phyloP scores from a whole-genome alignment of 176 grass and related monocot genomes.

The Tillandsia fasciculata region DNA sequence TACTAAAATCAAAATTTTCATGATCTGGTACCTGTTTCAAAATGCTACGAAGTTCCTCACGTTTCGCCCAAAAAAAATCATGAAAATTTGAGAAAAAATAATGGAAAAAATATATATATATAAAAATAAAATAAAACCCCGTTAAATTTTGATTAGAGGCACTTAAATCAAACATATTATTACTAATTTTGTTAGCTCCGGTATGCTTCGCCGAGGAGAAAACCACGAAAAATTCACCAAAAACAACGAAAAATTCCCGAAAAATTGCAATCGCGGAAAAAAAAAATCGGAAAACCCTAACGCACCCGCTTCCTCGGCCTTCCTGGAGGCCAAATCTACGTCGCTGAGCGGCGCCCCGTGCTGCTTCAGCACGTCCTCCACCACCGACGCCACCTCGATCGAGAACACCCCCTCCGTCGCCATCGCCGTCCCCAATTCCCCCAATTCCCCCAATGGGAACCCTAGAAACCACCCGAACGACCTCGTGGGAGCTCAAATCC shows the following conservation, averaged over 20 bases:
- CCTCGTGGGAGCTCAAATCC: neutral
- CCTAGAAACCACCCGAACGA: neutral
- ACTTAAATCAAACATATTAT: too few relatives aligned
- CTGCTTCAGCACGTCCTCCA: slow-evolving; percentile 21
- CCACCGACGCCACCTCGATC: slow-evolving; percentile 3
- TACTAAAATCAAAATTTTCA: too few relatives aligned
- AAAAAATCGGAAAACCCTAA: neutral
- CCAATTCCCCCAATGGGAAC: neutral
- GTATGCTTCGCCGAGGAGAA: neutral
- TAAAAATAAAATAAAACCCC: too few relatives aligned
- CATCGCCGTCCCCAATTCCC: slow-evolving; percentile 2
- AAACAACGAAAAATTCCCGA: neutral
- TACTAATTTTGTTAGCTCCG: too few relatives aligned
- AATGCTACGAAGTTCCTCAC: too few relatives aligned
- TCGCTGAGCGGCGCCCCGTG: slow-evolving; percentile 14
- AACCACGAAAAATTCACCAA: neutral
- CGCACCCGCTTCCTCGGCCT: slow-evolving; percentile 55
- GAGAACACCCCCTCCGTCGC: slow-evolving; percentile 8
- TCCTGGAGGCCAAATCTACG: slow-evolving; percentile 46
- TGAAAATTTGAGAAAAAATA: neutral
- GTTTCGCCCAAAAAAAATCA: too few relatives aligned
- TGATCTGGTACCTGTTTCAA: too few relatives aligned
- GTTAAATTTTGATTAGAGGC: too few relatives aligned
- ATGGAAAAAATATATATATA: neutral
- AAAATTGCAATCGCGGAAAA: neutral